Evolutionary conservation across 2,329 filamentous ascomycete genomes (phyloP), one percentile per base, ranked within the genome.

Genomic region (Ophiostoma quercus): DNA sequence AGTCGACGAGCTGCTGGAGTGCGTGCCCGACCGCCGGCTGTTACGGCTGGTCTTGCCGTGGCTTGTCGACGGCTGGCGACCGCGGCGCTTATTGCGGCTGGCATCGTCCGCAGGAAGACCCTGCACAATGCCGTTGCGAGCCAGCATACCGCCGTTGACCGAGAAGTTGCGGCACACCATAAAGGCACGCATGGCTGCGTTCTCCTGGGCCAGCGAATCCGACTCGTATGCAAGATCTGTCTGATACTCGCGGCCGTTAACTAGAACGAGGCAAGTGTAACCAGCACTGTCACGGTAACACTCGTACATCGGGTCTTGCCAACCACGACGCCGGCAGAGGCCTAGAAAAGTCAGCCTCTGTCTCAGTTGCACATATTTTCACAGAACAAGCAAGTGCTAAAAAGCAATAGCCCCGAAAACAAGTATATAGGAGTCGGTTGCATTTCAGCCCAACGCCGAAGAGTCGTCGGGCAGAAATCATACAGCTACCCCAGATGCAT

Each of bases 101-200:
- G 85, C 80, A 73, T 84, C 81, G 74, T 83, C 82, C 70, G 83
- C 85, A 16, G 87, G 87, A 51, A 90, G 82, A 67, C 87, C 87
- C 79, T 90, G 87, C 73, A 90, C 87, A 73, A 89, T 88, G 62
- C 87, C 87, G 76, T 89, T 90, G 73, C 87, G 85, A 73, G 87
- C 87, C 73, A 89, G 83, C 92, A 96, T 97, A 78, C 94, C 94
- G 76, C 96, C 93, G 78, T 97, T 97, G 79, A 96, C 92, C 70
- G 92, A 96, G 82, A 97, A 97, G 84, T 97, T 97, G 74, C 93
- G 90, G 84, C 94, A 97, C 74, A 97, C 95, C 88, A 97, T 94
- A 81, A 97, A 98, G 71, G 94, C 94, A 73, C 93, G 91, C 87
- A 96, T 96, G 72, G 94, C 94, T 34, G 94, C 94, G 76, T 94